Evolutionary conservation across 768 basidiomycete genomes (phyloP), one percentile per base, ranked within the genome.

Genomic region (Punctularia strigosozonata): DNA sequence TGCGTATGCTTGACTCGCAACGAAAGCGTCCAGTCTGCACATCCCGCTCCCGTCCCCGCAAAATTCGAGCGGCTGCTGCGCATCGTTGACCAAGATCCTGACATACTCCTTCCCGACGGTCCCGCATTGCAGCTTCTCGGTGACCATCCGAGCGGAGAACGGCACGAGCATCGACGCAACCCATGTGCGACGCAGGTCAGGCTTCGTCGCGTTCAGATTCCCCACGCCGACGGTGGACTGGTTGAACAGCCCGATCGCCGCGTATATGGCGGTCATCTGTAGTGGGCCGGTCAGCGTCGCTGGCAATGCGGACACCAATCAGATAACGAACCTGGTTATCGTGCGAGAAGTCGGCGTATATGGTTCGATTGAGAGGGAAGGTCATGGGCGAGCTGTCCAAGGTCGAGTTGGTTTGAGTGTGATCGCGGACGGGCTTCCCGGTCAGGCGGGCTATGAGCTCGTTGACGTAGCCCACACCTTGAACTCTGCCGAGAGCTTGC

Each of bases 381-480:
- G 78, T 82, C 6, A 47, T 43, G 0, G 72, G 68, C 3, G 68
- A 64, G 0, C 58, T 47, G 46, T 77, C 74, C 22, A 91, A 67
- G 1, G 86, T 89, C 7, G 56, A 57, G 56, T 90, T 90, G 2
- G 81, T 84, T 48, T 82, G 79, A 0, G 85, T 88, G 44, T 68
- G 50, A 55, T 88, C 85, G 28, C 53, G 53, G 21, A 86, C 80
- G 2, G 75, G 71, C 13, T 53, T 56, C 13, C 66, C 65, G 0
- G 79, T 84, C 31, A 94, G 66, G 8, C 91, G 75, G 0, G 86
- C 84, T 17, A 92, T 55, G n/a, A 94, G 71, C 59, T 92, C 89
- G 53, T 89, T 90, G 50, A 85, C 65, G 53, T 84, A 94, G 5
- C 89, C 90, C 3, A 90, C 78, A 23, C 87, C 86, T 52, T 86